Conservation (phyloP, 495 filamentous ascomycete species). For the Cercophora newfieldiana region DNA sequence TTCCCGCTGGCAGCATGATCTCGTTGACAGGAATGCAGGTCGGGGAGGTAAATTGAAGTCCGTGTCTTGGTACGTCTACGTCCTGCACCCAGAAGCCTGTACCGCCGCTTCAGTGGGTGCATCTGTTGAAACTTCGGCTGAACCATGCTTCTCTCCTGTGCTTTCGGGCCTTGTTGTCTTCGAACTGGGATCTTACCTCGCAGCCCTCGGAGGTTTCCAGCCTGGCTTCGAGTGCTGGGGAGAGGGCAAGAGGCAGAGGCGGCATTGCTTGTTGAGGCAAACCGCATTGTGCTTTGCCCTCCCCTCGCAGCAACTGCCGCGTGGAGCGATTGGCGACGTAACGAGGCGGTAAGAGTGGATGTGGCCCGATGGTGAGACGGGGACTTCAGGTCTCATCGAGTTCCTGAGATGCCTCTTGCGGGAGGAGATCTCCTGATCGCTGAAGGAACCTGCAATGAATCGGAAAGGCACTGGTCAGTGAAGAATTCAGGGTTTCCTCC, state of each 20-base stretch:
- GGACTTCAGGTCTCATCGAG: slow-evolving; percentile 1
- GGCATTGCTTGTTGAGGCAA: slow-evolving; percentile 15
- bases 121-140: background rate
- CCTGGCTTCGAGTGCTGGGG: background rate
- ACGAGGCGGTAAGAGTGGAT: background rate
- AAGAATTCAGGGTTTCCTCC: background rate
- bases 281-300: background rate
- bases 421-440: slow-evolving; percentile 10
- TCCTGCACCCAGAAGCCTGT: background rate
- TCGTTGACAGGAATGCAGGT: background rate
- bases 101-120: background rate
- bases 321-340: slow-evolving; percentile 2
- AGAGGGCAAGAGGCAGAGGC: background rate
- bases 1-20: background rate
- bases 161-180: background rate
- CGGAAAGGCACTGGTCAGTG: background rate
- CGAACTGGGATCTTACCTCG: background rate
- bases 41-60: background rate
- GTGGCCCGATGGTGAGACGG: slow-evolving; percentile 5
- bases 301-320: background rate
- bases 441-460: background rate
- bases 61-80: background rate
- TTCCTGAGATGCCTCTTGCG: background rate
- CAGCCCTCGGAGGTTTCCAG: background rate
- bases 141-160: background rate